Percentiles rank a stretch among this genome's conserved stretches.
Conservation (phyloP, 2,329 filamentous ascomycete species). For the Emergomyces pasteurianus region DNA sequence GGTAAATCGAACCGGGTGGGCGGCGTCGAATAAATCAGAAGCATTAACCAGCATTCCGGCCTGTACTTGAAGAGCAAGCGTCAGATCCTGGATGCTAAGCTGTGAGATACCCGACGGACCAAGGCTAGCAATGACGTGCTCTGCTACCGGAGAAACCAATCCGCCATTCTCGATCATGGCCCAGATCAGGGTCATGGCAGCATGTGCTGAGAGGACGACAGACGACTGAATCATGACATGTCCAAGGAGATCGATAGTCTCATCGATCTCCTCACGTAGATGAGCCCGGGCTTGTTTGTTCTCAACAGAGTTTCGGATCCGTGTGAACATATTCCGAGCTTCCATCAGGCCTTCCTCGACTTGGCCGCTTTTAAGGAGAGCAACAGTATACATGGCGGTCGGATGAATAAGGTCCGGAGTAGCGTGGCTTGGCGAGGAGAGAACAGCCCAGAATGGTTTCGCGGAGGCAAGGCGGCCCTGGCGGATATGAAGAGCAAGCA, state of each 20-base stretch:
- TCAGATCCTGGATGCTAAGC: constrained; percentile 40
- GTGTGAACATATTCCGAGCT: constrained; percentile 75
- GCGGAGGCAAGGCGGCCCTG: constrained; percentile 67
- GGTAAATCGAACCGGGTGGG: constrained; percentile 47
- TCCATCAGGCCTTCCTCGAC: constrained; percentile 69
- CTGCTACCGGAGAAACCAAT: constrained; percentile 46
- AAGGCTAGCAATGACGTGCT: constrained; percentile 49
- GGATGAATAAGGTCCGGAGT: constrained; percentile 66
- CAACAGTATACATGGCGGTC: constrained; percentile 79
- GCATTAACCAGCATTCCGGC: constrained; percentile 33
- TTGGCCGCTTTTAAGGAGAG: constrained; percentile 74
- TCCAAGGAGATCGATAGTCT: constrained; percentile 62
- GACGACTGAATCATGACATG: constrained; percentile 44
- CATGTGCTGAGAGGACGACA: constrained; percentile 40
- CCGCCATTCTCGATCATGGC: constrained; percentile 55
- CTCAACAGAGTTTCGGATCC: constrained; percentile 54
- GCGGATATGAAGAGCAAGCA: constrained; percentile 78
- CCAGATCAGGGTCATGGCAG: constrained; percentile 49
- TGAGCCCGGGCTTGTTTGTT: constrained; percentile 40
- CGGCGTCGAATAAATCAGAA: constrained; percentile 39
- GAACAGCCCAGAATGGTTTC: constrained; percentile 65
- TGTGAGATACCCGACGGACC: constrained; percentile 48
- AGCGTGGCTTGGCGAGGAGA: constrained; percentile 48
- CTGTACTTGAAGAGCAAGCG: constrained; percentile 51
- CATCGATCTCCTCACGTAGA: constrained; percentile 69